These are phyloP conservation scores for Phytophthora multivora DNA, from an alignment of 352 stramenopile genomes.

Conservation along the genomic window DNA sequence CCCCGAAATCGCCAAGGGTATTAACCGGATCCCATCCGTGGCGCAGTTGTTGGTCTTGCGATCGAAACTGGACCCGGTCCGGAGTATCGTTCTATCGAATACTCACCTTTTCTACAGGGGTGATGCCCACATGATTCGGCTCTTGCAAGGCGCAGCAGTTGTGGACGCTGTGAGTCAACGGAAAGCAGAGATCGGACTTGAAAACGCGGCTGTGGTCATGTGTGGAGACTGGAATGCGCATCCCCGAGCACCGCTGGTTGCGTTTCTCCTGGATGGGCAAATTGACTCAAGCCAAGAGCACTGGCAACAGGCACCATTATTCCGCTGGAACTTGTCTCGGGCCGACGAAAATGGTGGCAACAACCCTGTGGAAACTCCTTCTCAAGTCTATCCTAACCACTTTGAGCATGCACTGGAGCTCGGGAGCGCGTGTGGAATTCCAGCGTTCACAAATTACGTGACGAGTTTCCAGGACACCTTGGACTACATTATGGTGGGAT, in stretches of 20 bases:
- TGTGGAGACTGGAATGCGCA: slow-evolving; percentile 75
- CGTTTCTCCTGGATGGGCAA: slow-evolving; percentile 55
- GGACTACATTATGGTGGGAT: slow-evolving; percentile 73
- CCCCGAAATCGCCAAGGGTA: slow-evolving; percentile 56
- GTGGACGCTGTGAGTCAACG: slow-evolving; percentile 44
- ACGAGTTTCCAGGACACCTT: slow-evolving; percentile 66
- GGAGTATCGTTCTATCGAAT: slow-evolving; percentile 60
- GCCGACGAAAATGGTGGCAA: slow-evolving; percentile 2
- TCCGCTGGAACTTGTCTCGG: slow-evolving; percentile 48
- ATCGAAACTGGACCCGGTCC: slow-evolving; percentile 21
- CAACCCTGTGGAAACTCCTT: not conserved
- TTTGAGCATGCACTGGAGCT: slow-evolving; percentile 57
- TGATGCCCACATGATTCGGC: slow-evolving; percentile 69
- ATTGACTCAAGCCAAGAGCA: slow-evolving; percentile 56
- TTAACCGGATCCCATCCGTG: slow-evolving; percentile 64
- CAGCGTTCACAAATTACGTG: slow-evolving; percentile 77
- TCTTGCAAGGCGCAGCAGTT: slow-evolving; percentile 57
- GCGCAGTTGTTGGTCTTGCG: slow-evolving; percentile 62
- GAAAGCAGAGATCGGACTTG: slow-evolving; percentile 19
- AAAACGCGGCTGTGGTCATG: slow-evolving; percentile 53
- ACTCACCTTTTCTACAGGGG: slow-evolving; percentile 81
- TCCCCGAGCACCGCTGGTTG: slow-evolving; percentile 45
- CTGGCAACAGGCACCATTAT: slow-evolving; percentile 55
- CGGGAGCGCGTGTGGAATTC: slow-evolving; percentile 61
- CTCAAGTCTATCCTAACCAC: slow-evolving; percentile 12